These are phyloP conservation scores for Cutaneotrichosporon sp. DNA, from an alignment of 1,284 basidiomycete species.

Conservation along the genomic window DNA sequence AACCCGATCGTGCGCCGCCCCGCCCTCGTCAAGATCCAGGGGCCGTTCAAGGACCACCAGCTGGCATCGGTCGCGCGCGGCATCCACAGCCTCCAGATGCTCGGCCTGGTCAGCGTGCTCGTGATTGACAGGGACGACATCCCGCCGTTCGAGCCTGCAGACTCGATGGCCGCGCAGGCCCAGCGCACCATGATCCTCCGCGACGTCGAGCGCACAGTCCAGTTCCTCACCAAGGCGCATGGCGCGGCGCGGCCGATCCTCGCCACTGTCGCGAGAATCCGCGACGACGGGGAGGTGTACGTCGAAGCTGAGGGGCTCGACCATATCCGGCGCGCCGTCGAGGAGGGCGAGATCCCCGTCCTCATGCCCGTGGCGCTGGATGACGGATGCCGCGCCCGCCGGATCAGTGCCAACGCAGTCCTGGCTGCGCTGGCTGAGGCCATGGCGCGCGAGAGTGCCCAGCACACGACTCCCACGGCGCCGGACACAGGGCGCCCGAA, in stretches of 20 bases:
- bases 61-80: constrained; percentile 90
- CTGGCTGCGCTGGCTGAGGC: constrained; percentile 81
- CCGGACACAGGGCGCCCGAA: not conserved
- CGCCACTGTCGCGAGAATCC: constrained; percentile 72
- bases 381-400: constrained; percentile 77
- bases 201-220: constrained; percentile 77
- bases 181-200: constrained; percentile 68
- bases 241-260: constrained; percentile 81
- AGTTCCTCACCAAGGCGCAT: constrained; percentile 74
- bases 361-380: constrained; percentile 91
- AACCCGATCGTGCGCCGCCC: constrained; percentile 60
- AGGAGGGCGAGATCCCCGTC: constrained; percentile 91
- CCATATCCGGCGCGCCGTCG: constrained; percentile 78
- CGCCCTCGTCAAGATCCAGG: constrained; percentile 94
- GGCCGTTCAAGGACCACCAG: constrained; percentile 92
- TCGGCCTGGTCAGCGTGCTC: constrained; percentile 90
- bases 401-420: constrained; percentile 85
- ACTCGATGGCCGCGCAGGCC: constrained; percentile 30
- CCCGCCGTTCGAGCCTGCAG: constrained; percentile 57
- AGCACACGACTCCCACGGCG: not conserved
- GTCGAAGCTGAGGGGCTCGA: constrained; percentile 65
- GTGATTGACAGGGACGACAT: constrained; percentile 86
- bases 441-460: constrained; percentile 60
- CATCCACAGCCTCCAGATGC: constrained; percentile 89
- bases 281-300: constrained; percentile 34